phyloP scores from a whole-genome alignment of 2,329 filamentous ascomycete genomes.

The Xylaria digitata region DNA sequence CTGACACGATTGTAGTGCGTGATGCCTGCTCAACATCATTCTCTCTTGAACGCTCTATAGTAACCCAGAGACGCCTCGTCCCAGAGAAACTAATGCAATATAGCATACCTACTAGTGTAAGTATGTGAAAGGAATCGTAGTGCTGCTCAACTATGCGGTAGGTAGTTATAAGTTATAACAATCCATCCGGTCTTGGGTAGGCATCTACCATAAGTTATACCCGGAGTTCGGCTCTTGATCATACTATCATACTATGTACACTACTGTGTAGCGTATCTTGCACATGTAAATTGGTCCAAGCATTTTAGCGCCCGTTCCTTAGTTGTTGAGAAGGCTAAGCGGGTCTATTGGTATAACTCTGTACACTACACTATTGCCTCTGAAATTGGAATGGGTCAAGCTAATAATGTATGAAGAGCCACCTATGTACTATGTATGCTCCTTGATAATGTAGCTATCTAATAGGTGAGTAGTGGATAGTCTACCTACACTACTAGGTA shows the following conservation, averaged over 20 bases:
- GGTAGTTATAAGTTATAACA: too few species aligned
- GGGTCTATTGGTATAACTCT: constrained; percentile 17
- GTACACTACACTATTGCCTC: background rate
- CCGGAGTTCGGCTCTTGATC: constrained; percentile 20
- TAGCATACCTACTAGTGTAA: too few species aligned
- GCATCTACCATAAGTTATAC: background rate
- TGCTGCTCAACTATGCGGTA: too few species aligned
- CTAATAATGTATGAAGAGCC: background rate
- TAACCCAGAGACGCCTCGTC: too few species aligned
- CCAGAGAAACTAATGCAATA: too few species aligned
- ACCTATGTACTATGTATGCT: background rate
- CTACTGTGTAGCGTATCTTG: too few species aligned
- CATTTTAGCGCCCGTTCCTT: constrained; percentile 21
- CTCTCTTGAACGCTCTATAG: background rate
- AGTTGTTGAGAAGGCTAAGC: constrained; percentile 15
- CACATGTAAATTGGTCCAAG: background rate
- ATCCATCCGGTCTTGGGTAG: too few species aligned
- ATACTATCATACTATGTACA: background rate
- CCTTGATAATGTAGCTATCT: background rate
- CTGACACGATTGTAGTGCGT: background rate
- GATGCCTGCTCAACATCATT: background rate
- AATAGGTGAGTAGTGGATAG: too few species aligned
- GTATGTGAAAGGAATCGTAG: too few species aligned
- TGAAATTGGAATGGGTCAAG: constrained; percentile 31
- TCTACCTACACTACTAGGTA: too few species aligned